Percentiles rank a stretch among this genome's conserved stretches.
Evolutionary conservation across 176 grass and related monocot species (phyloP).

Genomic region (Aegilops longissima): DNA sequence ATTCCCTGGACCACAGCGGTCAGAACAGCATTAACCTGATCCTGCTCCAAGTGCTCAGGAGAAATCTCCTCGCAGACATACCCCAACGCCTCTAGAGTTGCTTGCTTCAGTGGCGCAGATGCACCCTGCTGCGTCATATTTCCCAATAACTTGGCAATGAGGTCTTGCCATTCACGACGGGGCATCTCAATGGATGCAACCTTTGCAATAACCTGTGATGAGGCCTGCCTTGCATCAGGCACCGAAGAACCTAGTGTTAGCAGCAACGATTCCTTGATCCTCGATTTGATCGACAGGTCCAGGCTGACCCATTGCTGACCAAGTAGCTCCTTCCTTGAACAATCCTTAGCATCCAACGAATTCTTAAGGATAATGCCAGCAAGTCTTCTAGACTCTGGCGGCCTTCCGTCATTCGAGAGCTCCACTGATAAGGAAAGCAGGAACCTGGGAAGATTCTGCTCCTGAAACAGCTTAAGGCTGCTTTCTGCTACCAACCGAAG

Average conservation of each 20-base stretch:
- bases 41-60: constrained; percentile 71
- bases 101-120: constrained; percentile 64
- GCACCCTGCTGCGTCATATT: constrained; percentile 60
- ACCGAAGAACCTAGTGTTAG: constrained; percentile 64
- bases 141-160: constrained; percentile 62
- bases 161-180: constrained; percentile 80
- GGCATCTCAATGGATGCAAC: constrained; percentile 87
- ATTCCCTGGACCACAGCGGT: constrained; percentile 85
- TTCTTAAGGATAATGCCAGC: constrained; percentile 89
- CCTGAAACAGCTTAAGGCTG: constrained; percentile 77
- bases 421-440: constrained; percentile 76
- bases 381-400: constrained; percentile 69
- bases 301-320: constrained; percentile 67
- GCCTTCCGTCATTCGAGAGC: constrained; percentile 61
- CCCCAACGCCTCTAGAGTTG: constrained; percentile 79
- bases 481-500: constrained; percentile 56
- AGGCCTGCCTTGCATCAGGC: constrained; percentile 67
- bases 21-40: constrained; percentile 82
- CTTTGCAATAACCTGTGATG: constrained; percentile 84
- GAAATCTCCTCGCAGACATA: constrained; percentile 87
- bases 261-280: constrained; percentile 85
- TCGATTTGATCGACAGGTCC: constrained; percentile 62
- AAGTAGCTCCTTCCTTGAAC: constrained; percentile 57
- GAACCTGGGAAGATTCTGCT: constrained; percentile 76
- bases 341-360: constrained; percentile 77